Percentiles rank a stretch among this genome's conserved stretches.
These are phyloP conservation scores for Stachybotrys elegans DNA, from an alignment of 2,329 filamentous ascomycete genomes.

Conservation along the genomic window DNA sequence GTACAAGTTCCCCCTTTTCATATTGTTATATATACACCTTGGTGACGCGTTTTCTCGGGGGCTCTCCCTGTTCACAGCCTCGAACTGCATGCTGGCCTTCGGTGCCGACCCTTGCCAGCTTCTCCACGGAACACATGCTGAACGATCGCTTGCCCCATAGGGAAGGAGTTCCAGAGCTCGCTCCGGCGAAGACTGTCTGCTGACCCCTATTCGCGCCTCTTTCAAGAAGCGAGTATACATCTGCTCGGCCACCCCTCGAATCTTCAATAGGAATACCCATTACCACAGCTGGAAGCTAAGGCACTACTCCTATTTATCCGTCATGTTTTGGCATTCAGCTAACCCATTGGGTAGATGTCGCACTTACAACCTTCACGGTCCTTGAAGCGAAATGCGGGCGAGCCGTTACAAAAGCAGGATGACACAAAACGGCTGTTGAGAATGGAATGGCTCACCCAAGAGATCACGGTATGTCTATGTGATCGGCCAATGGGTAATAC, in stretches of 20 bases:
- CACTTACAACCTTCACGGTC: not conserved
- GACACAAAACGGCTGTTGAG: not conserved
- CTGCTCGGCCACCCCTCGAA: not conserved
- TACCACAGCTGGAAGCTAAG: not conserved
- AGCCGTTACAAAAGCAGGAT: not conserved
- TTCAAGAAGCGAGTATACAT: not conserved
- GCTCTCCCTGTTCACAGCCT: not conserved
- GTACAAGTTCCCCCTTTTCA: not conserved
- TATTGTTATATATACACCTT: slow-evolving; percentile 1
- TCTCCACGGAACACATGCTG: not conserved
- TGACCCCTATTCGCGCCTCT: not conserved
- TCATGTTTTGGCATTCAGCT: not conserved
- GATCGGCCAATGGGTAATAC: not conserved
- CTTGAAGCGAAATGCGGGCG: not conserved
- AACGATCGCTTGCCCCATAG: not conserved
- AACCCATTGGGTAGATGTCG: not conserved
- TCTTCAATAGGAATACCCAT: not conserved
- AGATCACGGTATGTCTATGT: not conserved
- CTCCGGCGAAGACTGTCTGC: not conserved
- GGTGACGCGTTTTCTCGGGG: not conserved
- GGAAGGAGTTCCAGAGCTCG: not conserved
- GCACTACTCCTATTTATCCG: not conserved
- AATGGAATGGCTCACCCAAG: not conserved
- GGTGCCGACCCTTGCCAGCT: not conserved
- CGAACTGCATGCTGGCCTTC: slow-evolving; percentile 1